Percentiles rank a stretch among this genome's conserved stretches.
Evolutionary conservation across 1,284 basidiomycete species (phyloP).

Genomic region (Porphyrellus sp.): DNA sequence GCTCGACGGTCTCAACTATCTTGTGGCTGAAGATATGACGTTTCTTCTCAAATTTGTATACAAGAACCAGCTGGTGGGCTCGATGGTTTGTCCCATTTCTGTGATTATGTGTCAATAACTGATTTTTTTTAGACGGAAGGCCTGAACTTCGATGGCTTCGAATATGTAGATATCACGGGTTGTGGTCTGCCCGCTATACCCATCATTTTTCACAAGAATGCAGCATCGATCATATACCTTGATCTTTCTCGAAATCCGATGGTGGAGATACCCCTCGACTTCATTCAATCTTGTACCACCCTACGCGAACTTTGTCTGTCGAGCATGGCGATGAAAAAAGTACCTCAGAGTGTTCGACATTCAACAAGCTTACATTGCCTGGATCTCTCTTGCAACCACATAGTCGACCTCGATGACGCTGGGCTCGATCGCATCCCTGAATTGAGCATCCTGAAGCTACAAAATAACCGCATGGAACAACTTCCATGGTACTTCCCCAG

Average conservation of each 20-base stretch:
- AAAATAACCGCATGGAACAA: conserved; percentile 91
- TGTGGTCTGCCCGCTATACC: conserved; percentile 89
- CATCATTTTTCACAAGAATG: conserved; percentile 83
- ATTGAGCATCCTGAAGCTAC: conserved; percentile 73
- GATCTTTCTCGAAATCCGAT: conserved; percentile 95
- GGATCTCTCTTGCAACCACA: conserved; percentile 92
- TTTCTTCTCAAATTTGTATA: conserved; percentile 91
- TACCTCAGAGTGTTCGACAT: conserved; percentile 82
- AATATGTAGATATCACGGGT: conserved; percentile 82
- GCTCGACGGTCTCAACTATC: conserved; percentile 75
- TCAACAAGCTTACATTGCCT: conserved; percentile 77
- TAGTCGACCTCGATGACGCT: conserved; percentile 86
- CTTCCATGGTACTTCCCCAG: conserved; percentile 85
- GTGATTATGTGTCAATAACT: neutral
- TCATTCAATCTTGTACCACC: conserved; percentile 85
- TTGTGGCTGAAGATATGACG: conserved; percentile 80
- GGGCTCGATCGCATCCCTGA: conserved; percentile 76
- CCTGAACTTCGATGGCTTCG: conserved; percentile 70
- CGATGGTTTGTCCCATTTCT: conserved; percentile 48
- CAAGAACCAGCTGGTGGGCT: conserved; percentile 66
- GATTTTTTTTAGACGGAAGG: conserved; percentile 58
- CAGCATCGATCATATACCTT: conserved; percentile 82
- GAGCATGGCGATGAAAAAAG: conserved; percentile 94
- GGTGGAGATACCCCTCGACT: conserved; percentile 95
- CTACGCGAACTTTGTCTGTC: conserved; percentile 86